Conservation (phyloP, 2,329 filamentous ascomycete species). For the Diaporthe sp. region DNA sequence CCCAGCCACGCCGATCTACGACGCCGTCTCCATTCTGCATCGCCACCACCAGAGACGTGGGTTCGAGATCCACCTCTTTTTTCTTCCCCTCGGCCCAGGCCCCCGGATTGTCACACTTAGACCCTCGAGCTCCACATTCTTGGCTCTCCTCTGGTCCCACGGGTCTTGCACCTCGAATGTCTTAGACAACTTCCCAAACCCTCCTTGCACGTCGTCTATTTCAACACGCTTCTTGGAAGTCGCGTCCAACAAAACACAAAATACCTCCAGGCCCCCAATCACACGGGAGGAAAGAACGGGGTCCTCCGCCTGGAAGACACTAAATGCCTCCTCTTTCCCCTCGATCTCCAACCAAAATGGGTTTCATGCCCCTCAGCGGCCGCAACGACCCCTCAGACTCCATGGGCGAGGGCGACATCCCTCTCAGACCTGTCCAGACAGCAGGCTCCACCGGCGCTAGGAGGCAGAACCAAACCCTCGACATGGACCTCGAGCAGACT, state of each 20-base stretch:
- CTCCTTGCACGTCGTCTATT: not conserved
- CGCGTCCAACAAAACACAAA: not conserved
- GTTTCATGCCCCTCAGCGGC: slow-evolving; percentile 60
- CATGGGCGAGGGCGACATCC: slow-evolving; percentile 62
- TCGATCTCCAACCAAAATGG: slow-evolving; percentile 55
- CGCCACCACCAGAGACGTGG: slow-evolving; percentile 29
- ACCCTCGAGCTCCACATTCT: slow-evolving; percentile 27
- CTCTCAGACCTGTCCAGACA: slow-evolving; percentile 68
- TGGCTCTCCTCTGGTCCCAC: slow-evolving; percentile 19
- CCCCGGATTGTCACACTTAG: slow-evolving; percentile 25
- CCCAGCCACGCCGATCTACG: slow-evolving; percentile 11
- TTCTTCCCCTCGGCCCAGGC: not conserved
- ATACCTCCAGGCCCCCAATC: not conserved
- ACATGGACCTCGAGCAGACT: slow-evolving; percentile 47
- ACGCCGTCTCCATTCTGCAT: slow-evolving; percentile 15
- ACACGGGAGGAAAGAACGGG: slow-evolving; percentile 8
- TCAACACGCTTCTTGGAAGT: not conserved
- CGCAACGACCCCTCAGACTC: slow-evolving; percentile 47
- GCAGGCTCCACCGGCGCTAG: slow-evolving; percentile 65
- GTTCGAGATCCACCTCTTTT: slow-evolving; percentile 33
- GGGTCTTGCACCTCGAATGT: slow-evolving; percentile 5
- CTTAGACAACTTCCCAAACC: slow-evolving; percentile 9
- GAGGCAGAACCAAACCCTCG: slow-evolving; percentile 50
- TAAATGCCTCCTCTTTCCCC: slow-evolving; percentile 48
- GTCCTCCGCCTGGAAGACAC: not conserved